A percentile compares a stretch with the other conserved stretches of the same genome.
Conservation (phyloP, 495 filamentous ascomycete genomes). For the Penicillium turbatum region DNA sequence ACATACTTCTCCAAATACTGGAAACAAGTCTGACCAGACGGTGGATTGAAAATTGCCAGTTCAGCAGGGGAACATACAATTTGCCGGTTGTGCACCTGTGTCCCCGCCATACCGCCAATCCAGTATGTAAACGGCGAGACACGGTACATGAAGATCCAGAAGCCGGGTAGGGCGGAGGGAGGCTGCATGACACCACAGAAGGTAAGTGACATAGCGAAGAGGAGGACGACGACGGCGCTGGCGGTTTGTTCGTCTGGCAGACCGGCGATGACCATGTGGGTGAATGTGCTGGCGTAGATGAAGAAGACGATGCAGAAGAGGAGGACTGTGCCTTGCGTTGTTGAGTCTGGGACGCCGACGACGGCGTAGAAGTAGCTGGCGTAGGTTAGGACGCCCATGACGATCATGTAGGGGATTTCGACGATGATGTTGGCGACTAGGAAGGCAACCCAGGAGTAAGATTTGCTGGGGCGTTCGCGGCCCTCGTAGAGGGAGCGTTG, state of each 20-base stretch:
- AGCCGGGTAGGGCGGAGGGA: conserved; percentile 53
- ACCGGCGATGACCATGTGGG: conserved; percentile 55
- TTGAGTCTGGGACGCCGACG: conserved; percentile 35
- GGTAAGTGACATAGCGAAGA: conserved; percentile 54
- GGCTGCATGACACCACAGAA: conserved; percentile 59
- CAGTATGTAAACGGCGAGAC: conserved; percentile 53
- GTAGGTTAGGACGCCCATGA: conserved; percentile 41
- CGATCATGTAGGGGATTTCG: conserved; percentile 46
- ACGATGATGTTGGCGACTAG: conserved; percentile 58
- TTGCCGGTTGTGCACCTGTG: conserved; percentile 49
- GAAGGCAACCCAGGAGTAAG: conserved; percentile 71
- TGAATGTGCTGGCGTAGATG: conserved; percentile 46
- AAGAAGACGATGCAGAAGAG: conserved; percentile 48
- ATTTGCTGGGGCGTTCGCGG: conserved; percentile 61
- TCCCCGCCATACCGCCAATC: conserved; percentile 51
- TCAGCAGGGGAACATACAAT: conserved; percentile 56
- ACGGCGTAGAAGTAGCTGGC: conserved; percentile 50
- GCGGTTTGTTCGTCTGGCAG: conserved; percentile 53
- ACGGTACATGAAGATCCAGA: conserved; percentile 55
- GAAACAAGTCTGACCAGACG: conserved; percentile 46
- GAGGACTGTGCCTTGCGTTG: conserved; percentile 47
- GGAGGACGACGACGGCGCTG: conserved; percentile 49
- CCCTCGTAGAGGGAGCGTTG: conserved; percentile 62
- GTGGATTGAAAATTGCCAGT: conserved; percentile 48
- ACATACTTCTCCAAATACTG: conserved; percentile 38